Conservation (phyloP, 108 stramenopile species). For the Cyclotella baltica region DNA sequence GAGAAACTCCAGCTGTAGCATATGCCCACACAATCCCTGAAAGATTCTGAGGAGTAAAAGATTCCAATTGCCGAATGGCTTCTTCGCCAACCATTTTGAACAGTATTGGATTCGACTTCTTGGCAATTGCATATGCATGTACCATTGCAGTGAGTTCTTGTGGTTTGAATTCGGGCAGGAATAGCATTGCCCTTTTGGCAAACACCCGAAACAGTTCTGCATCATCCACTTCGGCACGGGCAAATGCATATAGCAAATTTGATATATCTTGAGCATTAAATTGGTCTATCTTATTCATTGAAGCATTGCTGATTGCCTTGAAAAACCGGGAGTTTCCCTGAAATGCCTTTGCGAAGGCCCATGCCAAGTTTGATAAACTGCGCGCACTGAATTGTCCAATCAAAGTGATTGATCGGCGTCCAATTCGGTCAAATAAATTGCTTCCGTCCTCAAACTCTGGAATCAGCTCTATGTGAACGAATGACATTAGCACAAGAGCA, state of each 20-base stretch:
- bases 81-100: not conserved
- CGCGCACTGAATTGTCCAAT: not conserved
- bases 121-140: not conserved
- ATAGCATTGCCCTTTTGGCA: not conserved
- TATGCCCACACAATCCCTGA: conserved; percentile 19
- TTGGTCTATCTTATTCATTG: not conserved
- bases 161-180: not conserved
- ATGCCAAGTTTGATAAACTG: conserved; percentile 2
- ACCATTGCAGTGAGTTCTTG: not conserved
- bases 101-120: not conserved
- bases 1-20: too few species aligned
- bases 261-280: conserved; percentile 7
- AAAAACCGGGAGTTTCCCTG: not conserved
- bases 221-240: not conserved
- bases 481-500: not conserved
- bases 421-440: conserved; percentile 12
- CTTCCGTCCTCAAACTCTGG: not conserved
- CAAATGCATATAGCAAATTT: not conserved
- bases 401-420: not conserved
- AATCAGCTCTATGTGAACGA: not conserved
- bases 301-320: not conserved
- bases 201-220: not conserved
- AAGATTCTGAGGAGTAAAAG: not conserved
- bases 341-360: conserved; percentile 6
- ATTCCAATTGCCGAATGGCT: not conserved